Evolutionary conservation across 352 stramenopile genomes (phyloP).

Genomic region (Phytophthora fragariaefolia): DNA sequence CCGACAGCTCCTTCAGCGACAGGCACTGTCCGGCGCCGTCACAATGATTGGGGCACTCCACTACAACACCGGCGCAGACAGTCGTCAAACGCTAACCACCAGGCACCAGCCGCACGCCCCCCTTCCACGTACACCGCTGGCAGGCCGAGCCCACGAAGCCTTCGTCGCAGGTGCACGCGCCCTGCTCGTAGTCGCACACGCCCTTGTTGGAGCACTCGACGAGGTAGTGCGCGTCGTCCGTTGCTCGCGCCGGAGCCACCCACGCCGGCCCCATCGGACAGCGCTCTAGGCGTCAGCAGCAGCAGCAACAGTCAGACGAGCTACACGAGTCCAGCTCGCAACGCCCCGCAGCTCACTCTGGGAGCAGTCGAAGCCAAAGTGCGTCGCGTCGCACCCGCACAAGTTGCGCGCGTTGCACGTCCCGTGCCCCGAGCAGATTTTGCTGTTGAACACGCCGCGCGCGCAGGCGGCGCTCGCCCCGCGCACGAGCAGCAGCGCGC

Average conservation of each 20-base stretch:
- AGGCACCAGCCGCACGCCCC: neutral
- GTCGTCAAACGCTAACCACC: neutral
- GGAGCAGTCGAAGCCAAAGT: constrained; percentile 70
- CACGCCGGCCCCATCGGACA: constrained; percentile 65
- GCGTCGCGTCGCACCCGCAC: constrained; percentile 60
- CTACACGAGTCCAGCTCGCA: neutral
- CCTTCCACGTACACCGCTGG: constrained; percentile 55
- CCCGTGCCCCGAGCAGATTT: constrained; percentile 69
- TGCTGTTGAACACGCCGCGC: constrained; percentile 51
- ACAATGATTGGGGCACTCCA: constrained; percentile 58
- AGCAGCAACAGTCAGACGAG: neutral
- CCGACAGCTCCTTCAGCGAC: constrained; percentile 71
- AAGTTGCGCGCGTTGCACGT: constrained; percentile 52
- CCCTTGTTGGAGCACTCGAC: constrained; percentile 85
- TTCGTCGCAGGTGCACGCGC: constrained; percentile 65
- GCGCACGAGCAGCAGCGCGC: constrained; percentile 2
- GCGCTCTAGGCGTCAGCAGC: constrained; percentile 30
- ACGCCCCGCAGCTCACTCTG: constrained; percentile 39
- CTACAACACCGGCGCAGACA: constrained; percentile 26
- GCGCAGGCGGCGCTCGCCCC: constrained; percentile 39
- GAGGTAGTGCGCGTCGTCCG: constrained; percentile 64
- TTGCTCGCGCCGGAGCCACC: constrained; percentile 57
- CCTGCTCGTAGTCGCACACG: constrained; percentile 57
- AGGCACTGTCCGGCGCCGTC: constrained; percentile 60
- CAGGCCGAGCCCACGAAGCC: constrained; percentile 77